Percentiles rank a stretch among this genome's conserved stretches.
phyloP scores from a whole-genome alignment of 768 basidiomycete genomes.

The Lentinula raphanica region DNA sequence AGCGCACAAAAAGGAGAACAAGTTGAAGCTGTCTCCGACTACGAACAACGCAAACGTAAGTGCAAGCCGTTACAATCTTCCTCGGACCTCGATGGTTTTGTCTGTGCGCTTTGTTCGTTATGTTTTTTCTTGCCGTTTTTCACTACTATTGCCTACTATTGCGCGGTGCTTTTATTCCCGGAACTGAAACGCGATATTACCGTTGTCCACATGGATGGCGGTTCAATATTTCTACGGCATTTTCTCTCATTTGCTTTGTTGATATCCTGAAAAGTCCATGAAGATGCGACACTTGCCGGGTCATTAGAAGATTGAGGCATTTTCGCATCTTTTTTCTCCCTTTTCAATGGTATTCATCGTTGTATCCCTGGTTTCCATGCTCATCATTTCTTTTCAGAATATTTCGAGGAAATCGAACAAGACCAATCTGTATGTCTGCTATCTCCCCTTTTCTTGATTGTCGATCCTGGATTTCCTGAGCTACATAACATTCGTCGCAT shows the following conservation, averaged over 20 bases:
- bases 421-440: neutral
- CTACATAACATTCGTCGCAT: too few species aligned
- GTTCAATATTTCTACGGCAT: too few species aligned
- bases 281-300: neutral
- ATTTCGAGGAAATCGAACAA: neutral
- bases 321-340: neutral
- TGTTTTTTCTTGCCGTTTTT: neutral
- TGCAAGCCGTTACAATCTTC: too few species aligned
- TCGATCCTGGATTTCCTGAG: neutral
- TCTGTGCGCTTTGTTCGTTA: too few species aligned
- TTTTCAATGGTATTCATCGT: neutral
- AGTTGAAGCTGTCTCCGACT: slow-evolving; percentile 31
- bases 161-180: too few species aligned
- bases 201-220: neutral
- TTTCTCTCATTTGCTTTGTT: too few species aligned
- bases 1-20: slow-evolving; percentile 21
- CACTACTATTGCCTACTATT: too few species aligned
- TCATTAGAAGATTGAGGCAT: neutral
- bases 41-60: slow-evolving; percentile 41
- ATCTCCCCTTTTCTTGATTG: neutral
- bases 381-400: neutral
- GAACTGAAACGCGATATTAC: too few species aligned
- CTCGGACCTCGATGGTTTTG: too few species aligned
- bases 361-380: neutral
- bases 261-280: neutral